Base-by-base conservation (phyloP, 2,329 filamentous ascomycete species). In the Thielaviopsis ethacetica region DNA sequence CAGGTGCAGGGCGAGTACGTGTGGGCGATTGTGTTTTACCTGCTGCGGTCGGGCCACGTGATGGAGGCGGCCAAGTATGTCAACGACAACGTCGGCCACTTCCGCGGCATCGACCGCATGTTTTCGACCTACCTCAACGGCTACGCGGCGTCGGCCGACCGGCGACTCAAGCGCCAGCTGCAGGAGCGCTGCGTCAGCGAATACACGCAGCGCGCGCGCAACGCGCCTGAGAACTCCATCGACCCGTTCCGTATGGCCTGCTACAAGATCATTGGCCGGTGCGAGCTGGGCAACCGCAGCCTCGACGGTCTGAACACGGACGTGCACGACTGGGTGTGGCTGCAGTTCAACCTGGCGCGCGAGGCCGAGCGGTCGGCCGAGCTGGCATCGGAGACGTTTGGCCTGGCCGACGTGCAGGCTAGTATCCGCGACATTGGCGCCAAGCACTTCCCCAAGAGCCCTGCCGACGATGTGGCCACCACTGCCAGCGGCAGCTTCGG, bases 181-280 rank as follows among this genome's bases (percentile, higher is more conserved):
- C 87, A 95, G 66, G 87, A 90, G 64, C 86, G 88, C 63, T 95
- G 95, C 71, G 87, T 86, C 65, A 88, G 86, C 63, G 91, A 96
- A 68, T 96, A 94, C 71, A 86, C 86, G 56, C 88, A 94, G 68
- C 84, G 90, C 53, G 80, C 84, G 26, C 85, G 88, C 63, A 88
- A 94, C 66, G 88, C 88, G 0, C 87, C 88, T 0, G 88, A 93
- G 61, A 85, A 91, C 67, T 87, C 88, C 1, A 83, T 94, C 63
- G 93, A 98, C 69, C 93, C 93, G 26, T 98, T 94, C 74, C 84
- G 90, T 58, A 91, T 95, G 83, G 91, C 91, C 54, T 96, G 93
- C 70, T 97, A 97, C 78, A 97, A 98, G 76, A 84, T 98, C 62
- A 86, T 98, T 65, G 93, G 94, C 53, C 89, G 83, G 53, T 85